Base-by-base conservation (phyloP, 257 asterid genomes). In the Solanum tacnaense region DNA sequence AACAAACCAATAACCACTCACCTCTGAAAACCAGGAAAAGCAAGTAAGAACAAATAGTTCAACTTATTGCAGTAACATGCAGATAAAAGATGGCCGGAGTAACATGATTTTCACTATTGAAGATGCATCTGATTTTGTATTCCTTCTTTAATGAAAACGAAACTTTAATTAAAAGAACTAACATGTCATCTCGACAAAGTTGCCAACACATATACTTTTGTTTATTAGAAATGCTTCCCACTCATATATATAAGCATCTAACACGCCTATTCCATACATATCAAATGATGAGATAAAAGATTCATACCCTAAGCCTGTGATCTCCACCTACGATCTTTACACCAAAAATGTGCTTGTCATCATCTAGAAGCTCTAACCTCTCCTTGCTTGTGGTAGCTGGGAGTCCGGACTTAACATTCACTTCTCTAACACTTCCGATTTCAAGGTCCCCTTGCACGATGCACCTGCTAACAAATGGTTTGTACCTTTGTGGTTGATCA, bases 401-500 rank as follows among this genome's bases (percentile, higher is more conserved):
- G 18, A 96, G 94, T 76, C 99, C 98, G 2, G 99, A 93, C 88
- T 92, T 96, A 68, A 96, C 98, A 86, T 94, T 95, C 52, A 96
- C 98, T 91, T 96, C 96, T 86, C 98, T 91, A 65, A 95, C 98
- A 82, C 98, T 96, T 2, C 98, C 98, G 34, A 96, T 95, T 92
- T 90, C 93, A 91, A 93, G 92, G 91, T 95, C 98, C 29, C 98
- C 97, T 86, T 93, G 89, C 84, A 94, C 94, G 21, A 94, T 91
- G 84, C 98, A 96, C 92, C 96, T 90, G 87, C 98, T 96, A 87
- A 96, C 96, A 76, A 96, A 95, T 41, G 99, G 98, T 90, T 96
- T 96, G 92, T 96, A 96, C 90, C 98, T 93, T 89, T 96, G 99
- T 84, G 98, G 98, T 92, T 96, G 95, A 92, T 96, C 99, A 90